Base-by-base conservation (phyloP, 768 basidiomycete genomes). In the Boletus tylopilopsis region DNA sequence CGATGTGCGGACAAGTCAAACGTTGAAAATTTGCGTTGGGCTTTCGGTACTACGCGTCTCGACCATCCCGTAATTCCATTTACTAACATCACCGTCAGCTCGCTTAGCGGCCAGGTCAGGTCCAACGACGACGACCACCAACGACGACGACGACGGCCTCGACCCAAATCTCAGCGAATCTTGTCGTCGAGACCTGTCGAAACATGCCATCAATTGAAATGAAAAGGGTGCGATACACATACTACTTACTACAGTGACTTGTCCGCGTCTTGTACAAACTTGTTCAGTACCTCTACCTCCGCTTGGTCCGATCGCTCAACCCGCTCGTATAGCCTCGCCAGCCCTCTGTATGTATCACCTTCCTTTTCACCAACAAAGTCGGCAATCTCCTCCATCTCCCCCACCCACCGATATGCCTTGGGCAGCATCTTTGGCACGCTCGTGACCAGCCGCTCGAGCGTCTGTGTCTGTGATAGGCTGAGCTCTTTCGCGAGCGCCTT, bases 321-420 rank as follows among this genome's bases (percentile, higher is more conserved):
- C 30, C 76, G 64, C 50, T 70, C 64, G 54, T 77, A 81, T 46
- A 76, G 50, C 50, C 66, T 66, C 21, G 79, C 71, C 36, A 81
- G 57, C 8, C 78, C 81, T 40, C 70, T 60, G 58, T 80, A 77
- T 6, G 76, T 73, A 21, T 74, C 69, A 0, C 71, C 72, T 49
- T 75, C 73, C 1, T 59, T 68, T 7, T 67, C 71, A 9, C 74
- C 74, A 10, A 84, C 77, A 61, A 83, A 84, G 6, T 64, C 69
- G 3, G 75, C 73, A 34, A 85, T 82, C 62, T 85, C 84, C 44
- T 78, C 69, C 82, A 82, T 84, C 68, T 84, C 81, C 39, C 75
- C 77, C 13, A 78, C 73, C 76, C 75, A 84, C 42, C 82, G 71
- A 56, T 85, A 82, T 4, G 79, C 79, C 54, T 83, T 85, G n/a